Evolutionary conservation across 495 filamentous ascomycete species (phyloP), one percentile per base, ranked within the genome.

Genomic region (Lepraria neglecta): DNA sequence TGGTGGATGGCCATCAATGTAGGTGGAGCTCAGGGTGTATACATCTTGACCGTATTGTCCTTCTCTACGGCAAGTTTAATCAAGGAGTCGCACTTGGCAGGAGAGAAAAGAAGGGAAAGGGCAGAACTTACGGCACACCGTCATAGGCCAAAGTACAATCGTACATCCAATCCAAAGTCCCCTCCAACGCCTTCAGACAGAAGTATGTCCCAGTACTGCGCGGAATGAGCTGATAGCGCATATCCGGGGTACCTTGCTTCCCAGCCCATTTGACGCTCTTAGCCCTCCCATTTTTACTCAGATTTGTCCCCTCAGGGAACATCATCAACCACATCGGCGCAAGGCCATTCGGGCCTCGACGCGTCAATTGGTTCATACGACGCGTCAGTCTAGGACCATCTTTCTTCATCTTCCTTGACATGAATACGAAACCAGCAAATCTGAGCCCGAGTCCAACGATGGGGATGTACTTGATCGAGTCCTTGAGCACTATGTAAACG

Each of bases 281-380:
- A 15, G 64, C 71, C 56, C 85, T 74, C 28, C 82, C 83, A 64
- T 90, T 90, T 9, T 70, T 69, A 40, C 81, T 84, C 4, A 85
- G 68, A 65, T 91, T 92, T 7, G 89, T 92, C 35, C 88, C 88
- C 70, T 92, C 88, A 0, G 88, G 88, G 65, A 90, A 92, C 58
- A 92, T 78, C 51, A 92, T 74, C 43, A 92, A 75, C 88, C 88
- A 92, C 89, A 91, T 91, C 0, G 88, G 88, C 62, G 87, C 77
- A 27, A 48, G 40, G 19, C 28, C 42, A 19, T 54, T 31, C 6
- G 54, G 42, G 6, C 43, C 43, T 19, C 43, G 40, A 2, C 59
- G 27, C 60, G 83, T 77, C 11, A 66, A 61, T 6, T 72, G 74
- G 68, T 82, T 84, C 53, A 92, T 80, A 68, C 89, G 86, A 33